Conservation (phyloP, 345 rosid genomes). For the Cardamine chenopodiifolia region DNA sequence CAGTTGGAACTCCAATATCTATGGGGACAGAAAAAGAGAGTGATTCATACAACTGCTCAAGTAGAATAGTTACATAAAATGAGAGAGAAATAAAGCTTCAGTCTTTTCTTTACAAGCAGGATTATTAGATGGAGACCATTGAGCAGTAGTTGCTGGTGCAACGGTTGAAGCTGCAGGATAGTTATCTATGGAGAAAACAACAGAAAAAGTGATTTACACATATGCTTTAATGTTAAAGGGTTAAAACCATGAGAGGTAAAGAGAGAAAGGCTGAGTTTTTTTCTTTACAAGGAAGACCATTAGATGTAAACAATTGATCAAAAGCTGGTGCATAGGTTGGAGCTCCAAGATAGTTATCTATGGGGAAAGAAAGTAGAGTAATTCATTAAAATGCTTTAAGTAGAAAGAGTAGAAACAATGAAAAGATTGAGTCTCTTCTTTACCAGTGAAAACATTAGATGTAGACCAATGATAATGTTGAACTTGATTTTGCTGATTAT, state of each 20-base stretch:
- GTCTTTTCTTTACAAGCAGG: neutral
- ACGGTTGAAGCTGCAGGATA: neutral
- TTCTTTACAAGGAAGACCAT: neutral
- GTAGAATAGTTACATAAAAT: neutral
- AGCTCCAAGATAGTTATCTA: neutral
- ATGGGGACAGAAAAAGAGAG: neutral
- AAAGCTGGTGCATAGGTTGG: neutral
- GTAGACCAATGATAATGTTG: neutral
- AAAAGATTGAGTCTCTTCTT: neutral
- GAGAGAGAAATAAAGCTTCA: neutral
- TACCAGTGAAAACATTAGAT: neutral
- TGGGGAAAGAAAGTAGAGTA: neutral
- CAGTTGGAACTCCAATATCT: constrained; percentile 6
- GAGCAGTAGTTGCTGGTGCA: neutral
- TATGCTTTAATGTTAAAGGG: neutral
- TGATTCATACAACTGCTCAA: neutral
- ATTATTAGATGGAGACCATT: neutral
- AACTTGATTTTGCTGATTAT: neutral
- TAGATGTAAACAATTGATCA: neutral
- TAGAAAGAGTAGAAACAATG: neutral
- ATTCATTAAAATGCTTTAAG: neutral
- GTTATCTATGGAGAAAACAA: neutral
- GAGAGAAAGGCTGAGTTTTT: neutral
- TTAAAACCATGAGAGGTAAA: neutral
- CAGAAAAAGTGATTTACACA: neutral